A percentile compares a stretch with the other conserved stretches of the same genome.
These are phyloP conservation scores for Simmondsia chinensis DNA, from an alignment of 148 eudicot genomes.

Conservation along the genomic window DNA sequence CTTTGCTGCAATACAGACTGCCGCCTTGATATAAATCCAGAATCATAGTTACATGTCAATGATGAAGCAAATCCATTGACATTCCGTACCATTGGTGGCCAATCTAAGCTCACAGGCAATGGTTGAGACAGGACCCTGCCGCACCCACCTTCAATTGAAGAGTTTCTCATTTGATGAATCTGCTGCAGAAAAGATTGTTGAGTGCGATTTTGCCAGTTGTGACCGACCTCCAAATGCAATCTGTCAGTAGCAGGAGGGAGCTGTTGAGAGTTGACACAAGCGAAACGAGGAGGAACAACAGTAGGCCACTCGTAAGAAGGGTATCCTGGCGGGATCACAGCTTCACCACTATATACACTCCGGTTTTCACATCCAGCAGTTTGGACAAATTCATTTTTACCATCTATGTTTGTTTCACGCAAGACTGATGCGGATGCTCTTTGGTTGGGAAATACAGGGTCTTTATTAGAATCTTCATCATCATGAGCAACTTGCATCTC, in stretches of 20 bases:
- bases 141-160: slow-evolving; percentile 44
- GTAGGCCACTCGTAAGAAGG: slow-evolving; percentile 91
- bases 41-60: slow-evolving; percentile 58
- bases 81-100: slow-evolving; percentile 67
- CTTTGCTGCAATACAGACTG: slow-evolving; percentile 54
- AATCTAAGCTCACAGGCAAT: slow-evolving; percentile 64
- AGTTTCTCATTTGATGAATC: slow-evolving; percentile 51
- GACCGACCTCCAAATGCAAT: slow-evolving; percentile 93
- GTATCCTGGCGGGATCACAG: slow-evolving; percentile 39
- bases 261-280: slow-evolving; percentile 47
- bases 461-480: slow-evolving; percentile 9
- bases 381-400: slow-evolving; percentile 24
- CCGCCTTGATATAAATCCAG: slow-evolving; percentile 53
- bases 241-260: slow-evolving; percentile 88
- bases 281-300: slow-evolving; percentile 58
- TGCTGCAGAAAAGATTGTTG: slow-evolving; percentile 54
- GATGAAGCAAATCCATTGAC: slow-evolving; percentile 36
- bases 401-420: slow-evolving; percentile 22
- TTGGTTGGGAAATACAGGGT: slow-evolving; percentile 13
- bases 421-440: slow-evolving; percentile 18
- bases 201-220: slow-evolving; percentile 65
- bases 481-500: too few relatives aligned
- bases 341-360: slow-evolving; percentile 27
- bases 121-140: slow-evolving; percentile 56
- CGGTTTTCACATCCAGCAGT: slow-evolving; percentile 32